A percentile compares a stretch with the other conserved stretches of the same genome.
phyloP scores from a whole-genome alignment of 2,329 filamentous ascomycete genomes.

The Harringtonia aguacate region DNA sequence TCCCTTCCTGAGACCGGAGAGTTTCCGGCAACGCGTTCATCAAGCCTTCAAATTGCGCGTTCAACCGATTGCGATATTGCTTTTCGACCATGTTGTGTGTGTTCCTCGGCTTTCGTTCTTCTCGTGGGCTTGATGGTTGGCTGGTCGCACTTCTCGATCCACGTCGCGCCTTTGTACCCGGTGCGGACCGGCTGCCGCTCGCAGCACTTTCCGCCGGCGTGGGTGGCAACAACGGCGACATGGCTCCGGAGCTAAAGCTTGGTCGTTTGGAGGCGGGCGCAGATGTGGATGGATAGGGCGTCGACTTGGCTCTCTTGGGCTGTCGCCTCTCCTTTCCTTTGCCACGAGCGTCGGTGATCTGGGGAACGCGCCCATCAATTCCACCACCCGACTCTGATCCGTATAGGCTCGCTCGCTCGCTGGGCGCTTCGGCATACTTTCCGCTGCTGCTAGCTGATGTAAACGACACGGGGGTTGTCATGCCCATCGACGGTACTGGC shows the following conservation, averaged over 20 bases:
- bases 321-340: neutral
- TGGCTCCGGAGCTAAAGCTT: slow-evolving; percentile 1
- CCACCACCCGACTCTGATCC: neutral
- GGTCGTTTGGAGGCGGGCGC: neutral
- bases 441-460: neutral
- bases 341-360: too few relatives aligned
- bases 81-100: slow-evolving; percentile 13
- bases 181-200: neutral
- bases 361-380: neutral
- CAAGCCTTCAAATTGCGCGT: slow-evolving; percentile 11
- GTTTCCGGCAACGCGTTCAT: slow-evolving; percentile 11
- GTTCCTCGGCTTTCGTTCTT: slow-evolving; percentile 3
- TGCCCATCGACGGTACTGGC: neutral
- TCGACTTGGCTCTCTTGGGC: neutral
- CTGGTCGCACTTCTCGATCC: slow-evolving; percentile 16
- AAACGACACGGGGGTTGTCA: neutral
- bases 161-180: slow-evolving; percentile 16
- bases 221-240: neutral
- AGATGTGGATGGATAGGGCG: slow-evolving; percentile 2
- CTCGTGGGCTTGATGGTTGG: slow-evolving; percentile 15
- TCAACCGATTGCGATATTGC: slow-evolving; percentile 13
- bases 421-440: neutral
- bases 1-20: neutral
- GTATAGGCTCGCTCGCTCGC: neutral
- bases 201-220: neutral